phyloP scores from a whole-genome alignment of 129 eudicot genomes.

The Tagetes patula region DNA sequence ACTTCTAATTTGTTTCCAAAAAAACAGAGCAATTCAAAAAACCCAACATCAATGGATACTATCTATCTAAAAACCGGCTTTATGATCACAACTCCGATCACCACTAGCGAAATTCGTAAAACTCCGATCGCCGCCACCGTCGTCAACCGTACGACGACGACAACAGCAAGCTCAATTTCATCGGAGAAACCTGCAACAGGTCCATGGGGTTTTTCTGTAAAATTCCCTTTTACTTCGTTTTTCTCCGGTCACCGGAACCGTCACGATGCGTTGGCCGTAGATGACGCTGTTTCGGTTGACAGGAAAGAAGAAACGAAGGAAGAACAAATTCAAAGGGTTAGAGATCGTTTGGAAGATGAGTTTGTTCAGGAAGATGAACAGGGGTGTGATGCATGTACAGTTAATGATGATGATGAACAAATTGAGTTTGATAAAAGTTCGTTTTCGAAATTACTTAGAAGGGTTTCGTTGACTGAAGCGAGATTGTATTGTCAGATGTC shows the following conservation, averaged over 20 bases:
- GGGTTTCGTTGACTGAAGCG: slow-evolving; percentile 79
- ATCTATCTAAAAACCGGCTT: slow-evolving; percentile 56
- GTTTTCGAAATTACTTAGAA: slow-evolving; percentile 70
- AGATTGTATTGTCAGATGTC: slow-evolving; percentile 79
- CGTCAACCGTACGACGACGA: slow-evolving; percentile 37
- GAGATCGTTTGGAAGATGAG: slow-evolving; percentile 21
- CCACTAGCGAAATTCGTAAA: slow-evolving; percentile 47
- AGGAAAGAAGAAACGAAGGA: slow-evolving; percentile 39
- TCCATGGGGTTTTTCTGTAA: slow-evolving; percentile 66
- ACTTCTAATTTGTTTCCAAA: background rate
- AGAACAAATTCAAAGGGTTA: slow-evolving; percentile 24
- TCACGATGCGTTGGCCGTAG: slow-evolving; percentile 56
- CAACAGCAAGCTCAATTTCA: slow-evolving; percentile 37
- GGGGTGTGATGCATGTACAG: slow-evolving; percentile 54
- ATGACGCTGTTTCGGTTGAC: slow-evolving; percentile 65
- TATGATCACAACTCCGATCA: slow-evolving; percentile 44
- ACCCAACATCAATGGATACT: slow-evolving; percentile 55
- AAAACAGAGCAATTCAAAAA: slow-evolving; percentile 15
- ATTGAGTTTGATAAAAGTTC: slow-evolving; percentile 57
- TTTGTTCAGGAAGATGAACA: slow-evolving; percentile 25
- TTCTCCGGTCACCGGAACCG: slow-evolving; percentile 49
- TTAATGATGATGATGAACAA: slow-evolving; percentile 38
- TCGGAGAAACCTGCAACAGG: slow-evolving; percentile 46
- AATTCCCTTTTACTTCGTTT: slow-evolving; percentile 65
- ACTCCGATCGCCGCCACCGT: slow-evolving; percentile 32